phyloP scores from a whole-genome alignment of 2,329 filamentous ascomycete genomes.

The Arthrobotrys entomopaga region DNA sequence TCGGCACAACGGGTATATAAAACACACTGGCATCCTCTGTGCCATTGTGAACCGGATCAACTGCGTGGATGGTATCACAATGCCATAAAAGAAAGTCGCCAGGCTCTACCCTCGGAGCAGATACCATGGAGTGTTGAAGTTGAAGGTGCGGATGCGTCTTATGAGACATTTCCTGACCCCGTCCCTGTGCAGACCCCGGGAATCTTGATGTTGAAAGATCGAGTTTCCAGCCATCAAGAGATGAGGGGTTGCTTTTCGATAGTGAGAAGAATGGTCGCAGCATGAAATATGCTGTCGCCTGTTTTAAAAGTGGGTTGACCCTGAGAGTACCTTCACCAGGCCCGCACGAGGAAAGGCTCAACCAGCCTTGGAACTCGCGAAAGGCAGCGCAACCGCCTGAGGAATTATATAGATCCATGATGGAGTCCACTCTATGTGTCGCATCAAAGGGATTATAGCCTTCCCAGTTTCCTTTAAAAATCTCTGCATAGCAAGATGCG shows the following conservation, averaged over 20 bases:
- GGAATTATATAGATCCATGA: constrained; percentile 80
- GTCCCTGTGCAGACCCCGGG: constrained; percentile 76
- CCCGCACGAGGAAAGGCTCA: constrained; percentile 77
- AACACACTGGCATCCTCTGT: constrained; percentile 80
- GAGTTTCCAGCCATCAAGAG: constrained; percentile 64
- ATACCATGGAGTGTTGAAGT: constrained; percentile 75
- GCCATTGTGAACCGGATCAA: constrained; percentile 81
- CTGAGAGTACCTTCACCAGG: constrained; percentile 82
- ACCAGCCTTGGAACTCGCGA: constrained; percentile 89
- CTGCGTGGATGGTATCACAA: constrained; percentile 84
- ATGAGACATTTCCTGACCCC: constrained; percentile 74
- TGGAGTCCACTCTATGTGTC: constrained; percentile 73
- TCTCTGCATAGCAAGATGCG: constrained; percentile 75
- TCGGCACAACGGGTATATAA: constrained; percentile 87
- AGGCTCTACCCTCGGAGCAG: constrained; percentile 74
- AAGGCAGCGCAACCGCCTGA: constrained; percentile 85
- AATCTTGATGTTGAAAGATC: constrained; percentile 66
- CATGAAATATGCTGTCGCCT: constrained; percentile 81
- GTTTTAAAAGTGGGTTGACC: constrained; percentile 79
- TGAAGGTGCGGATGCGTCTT: constrained; percentile 76
- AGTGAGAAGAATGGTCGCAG: constrained; percentile 82
- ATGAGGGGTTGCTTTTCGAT: constrained; percentile 64
- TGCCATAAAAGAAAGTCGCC: constrained; percentile 84
- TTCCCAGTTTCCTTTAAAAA: constrained; percentile 82
- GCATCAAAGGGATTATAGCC: constrained; percentile 84